Evolutionary conservation across 108 stramenopile species (phyloP).

Genomic region (Epipyxis sp.): DNA sequence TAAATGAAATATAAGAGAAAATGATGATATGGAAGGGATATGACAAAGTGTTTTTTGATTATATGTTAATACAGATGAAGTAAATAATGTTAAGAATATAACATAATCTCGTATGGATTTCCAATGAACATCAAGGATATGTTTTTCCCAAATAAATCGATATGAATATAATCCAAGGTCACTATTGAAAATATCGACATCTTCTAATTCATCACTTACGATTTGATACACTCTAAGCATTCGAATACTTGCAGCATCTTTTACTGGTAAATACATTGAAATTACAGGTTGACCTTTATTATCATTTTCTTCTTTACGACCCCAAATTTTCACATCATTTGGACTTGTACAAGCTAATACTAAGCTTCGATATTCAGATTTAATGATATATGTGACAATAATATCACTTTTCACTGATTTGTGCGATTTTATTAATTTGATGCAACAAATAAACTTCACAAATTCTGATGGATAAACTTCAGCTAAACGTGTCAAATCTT

Average conservation of each 20-base stretch:
- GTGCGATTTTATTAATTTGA: neutral
- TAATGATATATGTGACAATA: no score
- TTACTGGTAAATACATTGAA: neutral
- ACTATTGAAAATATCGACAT: slow-evolving; percentile 6
- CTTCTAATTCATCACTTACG: neutral
- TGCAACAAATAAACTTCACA: neutral
- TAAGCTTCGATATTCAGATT: no score
- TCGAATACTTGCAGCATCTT: neutral
- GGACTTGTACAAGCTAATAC: neutral
- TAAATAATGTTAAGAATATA: neutral
- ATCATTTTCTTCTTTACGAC: neutral
- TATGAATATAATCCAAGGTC: neutral
- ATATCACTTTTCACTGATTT: neutral
- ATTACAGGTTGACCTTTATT: slow-evolving; percentile 10
- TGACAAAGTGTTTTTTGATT: no score
- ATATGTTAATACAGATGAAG: neutral
- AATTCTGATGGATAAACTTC: neutral
- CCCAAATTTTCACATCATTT: neutral
- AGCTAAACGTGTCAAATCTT: neutral
- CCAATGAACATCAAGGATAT: neutral
- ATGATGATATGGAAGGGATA: no score
- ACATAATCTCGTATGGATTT: neutral
- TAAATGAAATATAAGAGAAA: no score
- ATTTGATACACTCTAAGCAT: neutral
- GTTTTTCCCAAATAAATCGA: neutral